A percentile compares a stretch with the other conserved stretches of the same genome.
Conservation (phyloP, 768 basidiomycete species). For the Mycena alexandri region DNA sequence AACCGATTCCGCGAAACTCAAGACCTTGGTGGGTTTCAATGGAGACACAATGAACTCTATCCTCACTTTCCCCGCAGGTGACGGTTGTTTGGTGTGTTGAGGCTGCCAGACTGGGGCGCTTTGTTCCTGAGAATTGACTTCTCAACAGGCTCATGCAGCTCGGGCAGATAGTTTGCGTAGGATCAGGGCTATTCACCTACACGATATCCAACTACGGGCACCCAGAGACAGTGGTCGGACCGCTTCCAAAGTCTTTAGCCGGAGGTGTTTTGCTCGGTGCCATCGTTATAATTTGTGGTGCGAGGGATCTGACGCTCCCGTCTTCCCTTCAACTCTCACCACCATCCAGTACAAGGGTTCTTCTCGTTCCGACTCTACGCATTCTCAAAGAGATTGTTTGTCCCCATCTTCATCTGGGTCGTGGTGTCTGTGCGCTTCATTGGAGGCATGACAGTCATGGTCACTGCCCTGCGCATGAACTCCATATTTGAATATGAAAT, state of each 20-base stretch:
- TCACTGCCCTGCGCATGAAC: background rate
- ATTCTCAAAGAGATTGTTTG: background rate
- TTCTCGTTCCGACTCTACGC: constrained; percentile 1
- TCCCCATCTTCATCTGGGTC: background rate
- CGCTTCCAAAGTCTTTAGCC: background rate
- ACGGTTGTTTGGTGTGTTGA: constrained; percentile 4
- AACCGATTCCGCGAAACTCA: background rate
- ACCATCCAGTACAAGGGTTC: constrained; percentile 11
- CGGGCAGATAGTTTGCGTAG: background rate
- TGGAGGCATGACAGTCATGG: background rate
- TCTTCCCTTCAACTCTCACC: background rate
- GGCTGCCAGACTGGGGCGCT: no score
- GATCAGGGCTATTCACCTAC: background rate
- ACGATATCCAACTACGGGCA: constrained; percentile 11
- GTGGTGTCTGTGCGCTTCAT: background rate
- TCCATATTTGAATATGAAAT: background rate
- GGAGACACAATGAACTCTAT: background rate
- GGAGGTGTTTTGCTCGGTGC: background rate
- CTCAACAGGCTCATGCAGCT: background rate
- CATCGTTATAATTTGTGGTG: background rate
- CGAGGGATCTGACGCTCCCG: background rate
- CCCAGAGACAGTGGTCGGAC: background rate
- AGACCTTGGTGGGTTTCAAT: background rate
- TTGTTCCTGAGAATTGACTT: background rate
- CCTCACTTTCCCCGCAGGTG: background rate